A percentile compares a stretch with the other conserved stretches of the same genome.
These are phyloP conservation scores for Lodderomyces margitis DNA, from an alignment of 1,139 yeast species.

Conservation along the genomic window DNA sequence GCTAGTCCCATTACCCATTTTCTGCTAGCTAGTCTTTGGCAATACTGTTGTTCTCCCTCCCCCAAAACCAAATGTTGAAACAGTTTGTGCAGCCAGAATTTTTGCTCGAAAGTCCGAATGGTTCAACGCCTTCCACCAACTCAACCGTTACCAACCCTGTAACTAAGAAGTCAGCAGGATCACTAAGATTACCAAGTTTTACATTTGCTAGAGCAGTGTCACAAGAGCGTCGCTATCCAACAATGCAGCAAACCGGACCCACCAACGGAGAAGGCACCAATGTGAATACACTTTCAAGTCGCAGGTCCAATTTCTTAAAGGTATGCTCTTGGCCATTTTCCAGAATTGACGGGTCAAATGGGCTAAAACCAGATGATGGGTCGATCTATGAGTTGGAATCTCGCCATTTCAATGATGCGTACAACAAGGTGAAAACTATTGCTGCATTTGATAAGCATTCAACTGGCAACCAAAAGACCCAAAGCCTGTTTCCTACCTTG, in stretches of 20 bases:
- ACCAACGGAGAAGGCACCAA: background rate
- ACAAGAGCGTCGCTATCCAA: slow-evolving; percentile 4
- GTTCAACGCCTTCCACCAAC: slow-evolving; percentile 7
- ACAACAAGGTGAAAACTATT: slow-evolving; percentile 4
- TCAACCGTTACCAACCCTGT: slow-evolving; percentile 6
- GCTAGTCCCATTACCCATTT: background rate
- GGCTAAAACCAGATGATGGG: background rate
- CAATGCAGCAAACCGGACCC: background rate
- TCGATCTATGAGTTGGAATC: background rate
- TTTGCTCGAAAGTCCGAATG: slow-evolving; percentile 11
- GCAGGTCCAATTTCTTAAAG: slow-evolving; percentile 14
- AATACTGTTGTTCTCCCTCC: background rate
- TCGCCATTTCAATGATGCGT: background rate
- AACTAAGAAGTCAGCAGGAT: slow-evolving; percentile 5
- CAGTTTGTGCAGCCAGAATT: slow-evolving; percentile 13
- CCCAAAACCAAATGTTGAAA: slow-evolving; percentile 9
- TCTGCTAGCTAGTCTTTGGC: background rate
- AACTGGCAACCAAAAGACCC: background rate
- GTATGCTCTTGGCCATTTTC: slow-evolving; percentile 17
- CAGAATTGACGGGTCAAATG: slow-evolving; percentile 11
- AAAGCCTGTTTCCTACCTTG: background rate
- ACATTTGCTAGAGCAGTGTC: slow-evolving; percentile 9
- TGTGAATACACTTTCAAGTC: slow-evolving; percentile 1
- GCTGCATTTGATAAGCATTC: slow-evolving; percentile 4
- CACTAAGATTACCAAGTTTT: slow-evolving; percentile 10